These are phyloP conservation scores for Lichtheimia ramosa DNA, from an alignment of 371 early-diverging fungal species.

Conservation along the genomic window DNA sequence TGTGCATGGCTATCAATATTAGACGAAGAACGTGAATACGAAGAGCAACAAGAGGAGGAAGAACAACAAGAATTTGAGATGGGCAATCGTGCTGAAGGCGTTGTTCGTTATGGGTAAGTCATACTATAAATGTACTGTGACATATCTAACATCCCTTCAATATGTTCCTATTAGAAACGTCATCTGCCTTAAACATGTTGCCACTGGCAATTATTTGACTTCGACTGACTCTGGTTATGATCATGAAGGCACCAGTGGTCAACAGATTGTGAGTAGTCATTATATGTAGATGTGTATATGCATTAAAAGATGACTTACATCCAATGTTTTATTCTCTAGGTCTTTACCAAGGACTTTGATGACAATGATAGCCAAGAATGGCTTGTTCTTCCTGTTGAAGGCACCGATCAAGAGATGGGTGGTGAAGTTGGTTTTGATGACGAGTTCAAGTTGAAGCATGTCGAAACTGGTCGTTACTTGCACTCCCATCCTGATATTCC, in stretches of 20 bases:
- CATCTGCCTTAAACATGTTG: constrained; percentile 57
- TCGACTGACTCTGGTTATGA: constrained; percentile 22
- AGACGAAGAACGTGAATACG: too few species aligned
- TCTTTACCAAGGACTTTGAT: constrained; percentile 47
- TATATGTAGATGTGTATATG: background rate
- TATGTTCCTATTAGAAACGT: constrained; percentile 29
- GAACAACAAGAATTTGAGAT: too few species aligned
- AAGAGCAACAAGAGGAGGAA: too few species aligned
- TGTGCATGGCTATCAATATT: too few species aligned
- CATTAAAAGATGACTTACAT: background rate
- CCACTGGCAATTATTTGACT: constrained; percentile 55
- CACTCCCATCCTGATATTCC: constrained; percentile 57
- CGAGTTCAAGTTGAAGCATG: constrained; percentile 54
- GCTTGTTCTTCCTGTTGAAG: constrained; percentile 52
- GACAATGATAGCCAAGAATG: constrained; percentile 38
- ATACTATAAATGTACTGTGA: background rate
- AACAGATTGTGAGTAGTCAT: constrained; percentile 37
- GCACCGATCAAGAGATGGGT: constrained; percentile 32
- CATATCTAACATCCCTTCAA: background rate
- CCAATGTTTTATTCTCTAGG: constrained; percentile 8
- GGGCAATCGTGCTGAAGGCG: constrained; percentile 4
- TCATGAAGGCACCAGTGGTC: constrained; percentile 51
- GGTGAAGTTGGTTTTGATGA: constrained; percentile 53
- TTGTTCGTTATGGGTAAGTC: constrained; percentile 5
- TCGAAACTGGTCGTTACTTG: constrained; percentile 47